phyloP scores from a whole-genome alignment of 139 green algal genomes.

The Closterium sp. region DNA sequence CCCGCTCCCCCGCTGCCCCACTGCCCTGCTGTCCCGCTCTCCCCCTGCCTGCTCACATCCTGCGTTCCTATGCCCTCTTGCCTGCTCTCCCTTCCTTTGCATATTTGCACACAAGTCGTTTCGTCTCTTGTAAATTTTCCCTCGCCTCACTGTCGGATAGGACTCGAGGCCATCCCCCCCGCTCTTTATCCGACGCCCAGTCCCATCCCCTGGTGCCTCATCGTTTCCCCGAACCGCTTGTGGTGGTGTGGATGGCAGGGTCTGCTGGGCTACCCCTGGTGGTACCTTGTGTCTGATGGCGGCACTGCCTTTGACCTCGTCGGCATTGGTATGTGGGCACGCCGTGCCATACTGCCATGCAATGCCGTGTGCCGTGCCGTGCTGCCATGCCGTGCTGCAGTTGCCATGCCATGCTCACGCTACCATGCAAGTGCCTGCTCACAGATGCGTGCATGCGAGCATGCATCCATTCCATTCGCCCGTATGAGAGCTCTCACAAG shows the following conservation, averaged over 20 bases:
- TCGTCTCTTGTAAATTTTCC: background rate
- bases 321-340: background rate
- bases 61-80: no score
- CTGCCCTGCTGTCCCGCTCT: no score
- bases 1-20: no score
- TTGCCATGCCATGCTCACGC: background rate
- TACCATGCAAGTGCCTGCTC: background rate
- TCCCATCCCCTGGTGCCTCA: background rate
- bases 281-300: constrained; percentile 31
- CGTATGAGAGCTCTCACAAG: background rate
- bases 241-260: background rate
- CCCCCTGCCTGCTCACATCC: no score
- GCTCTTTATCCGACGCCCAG: background rate
- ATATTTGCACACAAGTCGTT: background rate
- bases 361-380: background rate
- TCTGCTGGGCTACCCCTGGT: constrained; percentile 36
- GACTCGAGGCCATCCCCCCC: background rate
- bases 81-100: no score
- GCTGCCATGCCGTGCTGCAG: no score
- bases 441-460: background rate
- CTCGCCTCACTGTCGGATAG: background rate
- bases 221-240: no score
- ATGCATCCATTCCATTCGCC: background rate
- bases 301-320: constrained; percentile 25
- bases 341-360: background rate